phyloP scores from a whole-genome alignment of 345 rosid species.

The Gossypium herbaceum region DNA sequence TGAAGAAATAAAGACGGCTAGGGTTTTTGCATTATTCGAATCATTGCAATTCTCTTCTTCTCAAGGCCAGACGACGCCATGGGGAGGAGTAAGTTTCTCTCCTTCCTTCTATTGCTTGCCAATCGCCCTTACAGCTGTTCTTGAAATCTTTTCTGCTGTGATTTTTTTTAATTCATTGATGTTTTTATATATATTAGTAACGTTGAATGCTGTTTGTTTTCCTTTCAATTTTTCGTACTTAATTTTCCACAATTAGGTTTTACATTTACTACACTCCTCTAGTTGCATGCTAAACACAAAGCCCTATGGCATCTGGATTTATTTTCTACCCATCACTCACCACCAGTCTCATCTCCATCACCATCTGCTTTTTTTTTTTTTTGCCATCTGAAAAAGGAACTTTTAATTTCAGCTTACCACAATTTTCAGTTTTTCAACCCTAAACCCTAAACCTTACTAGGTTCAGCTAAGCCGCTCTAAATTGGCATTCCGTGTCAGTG shows the following conservation, averaged over 20 bases:
- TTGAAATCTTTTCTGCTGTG: neutral
- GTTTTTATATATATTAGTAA: neutral
- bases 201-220: neutral
- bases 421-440: no score
- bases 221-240: neutral
- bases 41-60: neutral
- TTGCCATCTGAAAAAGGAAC: neutral
- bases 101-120: neutral
- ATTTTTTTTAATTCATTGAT: neutral
- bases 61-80: neutral
- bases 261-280: neutral
- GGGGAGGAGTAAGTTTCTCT: constrained; percentile 12
- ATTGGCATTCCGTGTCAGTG: no score
- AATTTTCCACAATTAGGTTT: neutral
- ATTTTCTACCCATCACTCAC: no score
- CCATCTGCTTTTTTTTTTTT: no score
- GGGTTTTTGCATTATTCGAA: neutral
- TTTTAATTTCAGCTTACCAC: no score
- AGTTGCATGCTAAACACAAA: neutral
- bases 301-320: neutral
- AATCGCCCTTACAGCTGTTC: neutral
- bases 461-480: neutral
- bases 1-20: neutral
- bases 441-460: no score
- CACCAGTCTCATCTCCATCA: neutral